phyloP scores from a whole-genome alignment of 176 grass and related monocot species.

The Hsuehochloa calcarea region DNA sequence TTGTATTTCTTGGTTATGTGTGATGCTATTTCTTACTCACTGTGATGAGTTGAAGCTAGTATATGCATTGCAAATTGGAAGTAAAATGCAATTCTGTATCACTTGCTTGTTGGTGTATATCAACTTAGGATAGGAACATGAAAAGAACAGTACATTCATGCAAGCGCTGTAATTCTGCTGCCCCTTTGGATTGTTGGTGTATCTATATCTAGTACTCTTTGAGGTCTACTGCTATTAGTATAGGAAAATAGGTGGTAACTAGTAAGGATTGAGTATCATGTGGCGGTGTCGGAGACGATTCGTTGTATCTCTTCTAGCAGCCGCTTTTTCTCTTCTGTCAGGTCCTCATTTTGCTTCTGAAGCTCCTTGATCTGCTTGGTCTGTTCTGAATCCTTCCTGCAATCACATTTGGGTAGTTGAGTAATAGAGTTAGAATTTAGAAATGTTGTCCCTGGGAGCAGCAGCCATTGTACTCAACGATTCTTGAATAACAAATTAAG shows the following conservation, averaged over 20 bases:
- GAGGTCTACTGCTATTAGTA: slow-evolving; percentile 22
- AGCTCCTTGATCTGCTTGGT: slow-evolving; percentile 77
- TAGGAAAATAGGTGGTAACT: neutral
- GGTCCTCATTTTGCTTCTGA: slow-evolving; percentile 69
- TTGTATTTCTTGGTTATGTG: neutral
- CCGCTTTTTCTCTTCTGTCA: slow-evolving; percentile 48
- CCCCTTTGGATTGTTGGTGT: slow-evolving; percentile 12
- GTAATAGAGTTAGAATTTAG: neutral
- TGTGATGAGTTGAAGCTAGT: neutral
- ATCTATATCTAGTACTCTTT: slow-evolving; percentile 38
- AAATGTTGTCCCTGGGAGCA: neutral
- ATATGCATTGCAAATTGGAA: neutral
- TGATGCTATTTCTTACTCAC: neutral
- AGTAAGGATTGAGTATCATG: slow-evolving; percentile 8
- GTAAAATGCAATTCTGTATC: neutral
- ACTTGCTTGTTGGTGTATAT: neutral
- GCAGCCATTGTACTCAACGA: slow-evolving; percentile 20
- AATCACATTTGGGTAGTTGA: neutral
- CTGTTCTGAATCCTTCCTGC: slow-evolving; percentile 79
- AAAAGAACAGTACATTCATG: slow-evolving; percentile 42
- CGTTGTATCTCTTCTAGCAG: slow-evolving; percentile 65
- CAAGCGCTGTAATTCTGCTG: too few relatives aligned
- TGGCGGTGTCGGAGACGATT: slow-evolving; percentile 27
- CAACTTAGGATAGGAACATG: slow-evolving; percentile 16
- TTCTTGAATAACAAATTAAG: slow-evolving; percentile 83